Conservation (phyloP, 768 basidiomycete genomes). For the Calvatia gigantea region DNA sequence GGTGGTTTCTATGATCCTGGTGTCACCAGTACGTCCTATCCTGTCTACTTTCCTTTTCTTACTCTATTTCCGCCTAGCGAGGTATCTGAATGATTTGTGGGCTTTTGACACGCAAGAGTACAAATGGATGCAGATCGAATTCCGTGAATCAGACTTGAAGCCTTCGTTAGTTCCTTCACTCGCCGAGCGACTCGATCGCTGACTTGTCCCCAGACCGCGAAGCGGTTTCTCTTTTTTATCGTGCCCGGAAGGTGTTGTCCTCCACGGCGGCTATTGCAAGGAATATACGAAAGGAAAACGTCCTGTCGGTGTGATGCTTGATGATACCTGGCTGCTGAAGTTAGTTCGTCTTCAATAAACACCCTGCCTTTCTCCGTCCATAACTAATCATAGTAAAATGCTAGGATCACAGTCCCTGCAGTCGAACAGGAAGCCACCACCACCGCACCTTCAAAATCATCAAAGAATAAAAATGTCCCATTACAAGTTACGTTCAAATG, state of each 20-base stretch:
- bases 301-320: slow-evolving; percentile 81
- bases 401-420: slow-evolving; percentile 21
- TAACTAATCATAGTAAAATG: background rate
- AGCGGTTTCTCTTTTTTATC: slow-evolving; percentile 87
- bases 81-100: slow-evolving; percentile 84
- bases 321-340: slow-evolving; percentile 88
- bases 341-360: slow-evolving; percentile 48
- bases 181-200: background rate
- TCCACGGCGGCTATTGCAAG: slow-evolving; percentile 91
- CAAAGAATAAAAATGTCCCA: slow-evolving; percentile 30
- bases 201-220: slow-evolving; percentile 44
- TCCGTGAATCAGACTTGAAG: slow-evolving; percentile 62
- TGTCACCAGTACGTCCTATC: slow-evolving; percentile 53
- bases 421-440: slow-evolving; percentile 13
- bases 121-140: slow-evolving; percentile 77
- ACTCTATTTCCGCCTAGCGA: slow-evolving; percentile 40
- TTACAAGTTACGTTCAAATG: slow-evolving; percentile 60
- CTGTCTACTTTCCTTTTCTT: background rate
- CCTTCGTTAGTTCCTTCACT: slow-evolving; percentile 56
- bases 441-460: slow-evolving; percentile 17
- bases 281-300: slow-evolving; percentile 85
- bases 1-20: slow-evolving; percentile 92
- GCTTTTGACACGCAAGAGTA: slow-evolving; percentile 84
- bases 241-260: slow-evolving; percentile 69
- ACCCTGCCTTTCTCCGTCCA: background rate